Base-by-base conservation (phyloP, 192 early-diverging fungal species). In the Coemansia asiatica region DNA sequence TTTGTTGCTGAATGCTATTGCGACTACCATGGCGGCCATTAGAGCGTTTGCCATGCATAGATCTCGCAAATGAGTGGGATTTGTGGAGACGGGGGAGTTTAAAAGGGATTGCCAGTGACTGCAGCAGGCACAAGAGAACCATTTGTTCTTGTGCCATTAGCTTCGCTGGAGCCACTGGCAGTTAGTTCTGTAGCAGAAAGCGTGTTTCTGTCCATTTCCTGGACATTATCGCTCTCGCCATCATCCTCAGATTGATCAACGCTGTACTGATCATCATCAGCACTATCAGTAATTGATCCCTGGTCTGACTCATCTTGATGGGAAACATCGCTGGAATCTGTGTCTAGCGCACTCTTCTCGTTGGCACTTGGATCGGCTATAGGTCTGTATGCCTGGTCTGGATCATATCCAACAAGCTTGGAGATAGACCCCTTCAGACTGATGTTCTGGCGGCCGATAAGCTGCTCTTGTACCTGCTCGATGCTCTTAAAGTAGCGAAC, bases 401-500 rank as follows among this genome's bases (percentile, higher is more conserved):
- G 56, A 31, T 61, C 58, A 50, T 53, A 49, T 33, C 51, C 56
- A 1, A 64, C 46, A 4, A 79, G 76, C 64, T 61, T 73, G 8
- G 76, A 79, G 48, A 79, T 79, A 6, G 76, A 79, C 10, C 90
- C 90, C 72, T 88, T 86, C 36, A 91, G 72, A 19, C 89, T 87
- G 33, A 91, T 83, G 66, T 89, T 87, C 60, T 91, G 85, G 38
- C 84, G 80, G 29, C 90, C 90, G 67, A 91, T 88, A 63, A 91
- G 80, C 64, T 87, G 84, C 63, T 88, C 79, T 49, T 92, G 90
- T 8, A 92, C 92, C 80, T 91, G 87, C 68, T 94, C 92, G 46
- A 94, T 94, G 44, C 87, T 89, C 81, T 91, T 92, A 76, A 94
- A 94, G 73, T 94, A 94, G 71, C 87, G 87, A 55, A 94, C 92